Base-by-base conservation (phyloP, 768 basidiomycete species). In the button mushroom (Agaricus bisporus) region DNA sequence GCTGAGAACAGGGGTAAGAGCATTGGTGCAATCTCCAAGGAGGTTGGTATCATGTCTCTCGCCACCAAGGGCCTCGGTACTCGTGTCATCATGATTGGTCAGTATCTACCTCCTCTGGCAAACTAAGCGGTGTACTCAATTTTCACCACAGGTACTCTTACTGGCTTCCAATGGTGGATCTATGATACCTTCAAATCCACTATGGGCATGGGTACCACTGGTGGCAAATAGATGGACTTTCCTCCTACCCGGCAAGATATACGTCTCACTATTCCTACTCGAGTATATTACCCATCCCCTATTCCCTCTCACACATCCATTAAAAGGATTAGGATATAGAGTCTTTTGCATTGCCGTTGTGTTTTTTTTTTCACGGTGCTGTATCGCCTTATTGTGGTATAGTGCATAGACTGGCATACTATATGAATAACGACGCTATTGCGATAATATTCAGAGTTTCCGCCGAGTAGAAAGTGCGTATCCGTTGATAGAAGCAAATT, bases 161-260 rank as follows among this genome's bases (percentile, higher is more conserved):
- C 71, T 74, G 91, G 88, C 64, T 89, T 89, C 86, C 87, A 91
- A 77, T 91, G 88, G 89, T 91, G 90, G 88, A 91, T 93, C 71
- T 93, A 92, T 68, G 91, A 92, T 67, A 75, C 81, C 48, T 92
- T 91, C 82, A 92, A 92, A 78, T 55, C 79, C 22, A 66, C 84
- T 49, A 86, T 91, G 85, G 89, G 89, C 64, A 76, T 91, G 69
- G 89, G 89, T 56, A 91, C 89, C 50, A 91, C 89, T 36, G 89
- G 89, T 74, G 89, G 89, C 69, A 91, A 91, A 73, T 91, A 86
- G 71, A 70, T 58, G 22, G 22, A 32, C 11, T 8, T 9, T 7
- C 14, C 17, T 38, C 22, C 14, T 15, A 11, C 9, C 3, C 14
- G 25, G 14, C 22, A 17, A 44, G 3, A 18, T 28, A 20, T 36